Conservation (phyloP, 257 asterid genomes). For the Primulina huaijiensis region DNA sequence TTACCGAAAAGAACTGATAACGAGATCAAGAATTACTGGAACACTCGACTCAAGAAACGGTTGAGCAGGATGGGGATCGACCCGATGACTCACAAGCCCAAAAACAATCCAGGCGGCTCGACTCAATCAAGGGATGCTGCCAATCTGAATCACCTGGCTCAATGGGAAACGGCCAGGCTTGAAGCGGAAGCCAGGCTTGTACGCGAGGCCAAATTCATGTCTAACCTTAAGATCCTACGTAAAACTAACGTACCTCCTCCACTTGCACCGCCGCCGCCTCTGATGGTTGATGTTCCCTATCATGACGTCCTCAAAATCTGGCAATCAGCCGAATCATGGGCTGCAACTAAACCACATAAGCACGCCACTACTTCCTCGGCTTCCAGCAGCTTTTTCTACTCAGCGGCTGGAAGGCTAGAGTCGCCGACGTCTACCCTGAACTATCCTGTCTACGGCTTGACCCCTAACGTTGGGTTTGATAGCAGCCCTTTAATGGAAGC, state of each 20-base stretch:
- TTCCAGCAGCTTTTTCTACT: constrained; percentile 13
- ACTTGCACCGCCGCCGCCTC: neutral
- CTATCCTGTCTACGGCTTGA: neutral
- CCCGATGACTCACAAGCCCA: constrained; percentile 37
- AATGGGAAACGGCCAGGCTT: constrained; percentile 46
- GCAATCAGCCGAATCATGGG: constrained; percentile 32
- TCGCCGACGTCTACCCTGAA: constrained; percentile 3
- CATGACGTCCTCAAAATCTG: constrained; percentile 41
- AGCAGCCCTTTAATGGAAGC: neutral
- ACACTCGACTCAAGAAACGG: constrained; percentile 34
- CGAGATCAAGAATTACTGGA: constrained; percentile 40
- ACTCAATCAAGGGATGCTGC: constrained; percentile 17
- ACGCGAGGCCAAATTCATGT: constrained; percentile 19
- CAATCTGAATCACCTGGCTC: constrained; percentile 37
- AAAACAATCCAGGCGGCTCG: neutral
- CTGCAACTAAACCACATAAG: neutral
- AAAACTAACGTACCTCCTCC: neutral
- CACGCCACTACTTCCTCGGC: constrained; percentile 17
- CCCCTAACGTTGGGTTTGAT: neutral
- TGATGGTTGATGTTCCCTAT: neutral
- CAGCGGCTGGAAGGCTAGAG: neutral
- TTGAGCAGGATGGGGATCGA: constrained; percentile 37
- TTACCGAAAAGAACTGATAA: constrained; percentile 38
- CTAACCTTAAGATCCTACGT: constrained; percentile 1
- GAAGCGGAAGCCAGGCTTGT: constrained; percentile 35